Base-by-base conservation (phyloP, 257 asterid species). In the Plectranthus barbatus region DNA sequence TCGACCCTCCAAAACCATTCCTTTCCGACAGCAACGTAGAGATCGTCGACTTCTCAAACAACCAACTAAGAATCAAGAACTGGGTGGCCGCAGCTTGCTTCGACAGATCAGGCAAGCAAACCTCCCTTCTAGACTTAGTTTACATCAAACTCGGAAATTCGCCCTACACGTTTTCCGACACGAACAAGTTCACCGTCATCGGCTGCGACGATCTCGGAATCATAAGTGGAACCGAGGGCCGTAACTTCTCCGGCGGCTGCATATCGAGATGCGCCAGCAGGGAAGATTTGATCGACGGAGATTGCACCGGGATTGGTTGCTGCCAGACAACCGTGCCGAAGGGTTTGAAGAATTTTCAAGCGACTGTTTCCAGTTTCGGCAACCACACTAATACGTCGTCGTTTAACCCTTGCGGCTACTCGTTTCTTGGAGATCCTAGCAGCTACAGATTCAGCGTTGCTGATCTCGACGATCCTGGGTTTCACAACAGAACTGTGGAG, bases 271-370 rank as follows among this genome's bases (percentile, higher is more conserved):
- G 96, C 61, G 66, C 68, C 0, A 41, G 18, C 36, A 47, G 36
- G 0, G 51, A 23, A 0, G 72, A 81, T 64, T 80, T 84, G 57
- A 59, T 75, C 7, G 81, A 79, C 9, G 82, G 88, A 0, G 63
- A 59, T 0, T 87, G 95, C 61, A 40, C 76, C 12, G 93, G 95
- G 0, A 49, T 76, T 5, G 95, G 93, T 6, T 87, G 95, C 47
- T 83, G 90, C 41, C 86, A 83, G 18, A 75, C 76, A 0, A 36
- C 62, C 0, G 69, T 87, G 1, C 93, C 95, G 0, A 83, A 69
- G 56, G 91, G 94, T 0, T 10, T 84, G 0, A 74, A 76, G 72
- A 31, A 5, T 1, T 77, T 79, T 14, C 2, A 18, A 6, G 34
- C 76, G 2, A 26, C 31, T 77, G 3, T 3, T 3, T 0, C 56